Evolutionary conservation across 2,329 filamentous ascomycete species (phyloP), one percentile per base, ranked within the genome.

Genomic region (Diaporthe vaccinii): DNA sequence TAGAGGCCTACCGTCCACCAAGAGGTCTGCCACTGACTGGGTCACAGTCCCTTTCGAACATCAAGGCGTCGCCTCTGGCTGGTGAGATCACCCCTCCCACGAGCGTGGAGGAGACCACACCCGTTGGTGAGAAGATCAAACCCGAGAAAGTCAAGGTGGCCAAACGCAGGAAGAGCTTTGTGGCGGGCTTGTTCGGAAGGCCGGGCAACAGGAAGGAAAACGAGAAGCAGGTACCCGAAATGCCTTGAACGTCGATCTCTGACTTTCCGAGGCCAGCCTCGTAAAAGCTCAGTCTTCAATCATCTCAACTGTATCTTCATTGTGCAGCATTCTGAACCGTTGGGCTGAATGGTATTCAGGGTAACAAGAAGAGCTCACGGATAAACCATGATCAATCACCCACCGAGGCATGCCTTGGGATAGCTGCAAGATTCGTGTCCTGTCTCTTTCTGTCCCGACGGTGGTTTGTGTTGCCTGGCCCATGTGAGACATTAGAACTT

Each of bases 101-200:
- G 58, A 78, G 77, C 49, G 73, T 73, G 6, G 76, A 77, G 22
- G 77, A 76, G 36, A 34, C 59, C 14, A 44, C 53, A 3, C 65
- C 77, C 20, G 8, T 41, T 7, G 58, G 65, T 25, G 65, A 77
- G 36, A 79, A 77, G 59, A 36, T 51, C 17, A 79, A 77, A 59
- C 41, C 59, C 15, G 57, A 71, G 34, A 62, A 58, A 49, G 28
- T 71, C 17, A 81, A 80, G 74, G 82, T 79, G 55, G 79, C 87
- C 41, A 84, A 81, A 44, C 81, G 83, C 67, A 85, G 84, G 77
- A 88, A 85, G 80, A 89, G 87, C 77, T 88, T 89, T 59, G 85
- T 88, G 46, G 82, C 85, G 4, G 82, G 81, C 4, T 78, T 89
- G 14, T 88, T 89, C 79, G 82, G 84, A 17, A 82, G 80, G 71